A percentile compares a stretch with the other conserved stretches of the same genome.
These are phyloP conservation scores for Botrytis sinoallii DNA, from an alignment of 2,329 filamentous ascomycete species.

Conservation along the genomic window DNA sequence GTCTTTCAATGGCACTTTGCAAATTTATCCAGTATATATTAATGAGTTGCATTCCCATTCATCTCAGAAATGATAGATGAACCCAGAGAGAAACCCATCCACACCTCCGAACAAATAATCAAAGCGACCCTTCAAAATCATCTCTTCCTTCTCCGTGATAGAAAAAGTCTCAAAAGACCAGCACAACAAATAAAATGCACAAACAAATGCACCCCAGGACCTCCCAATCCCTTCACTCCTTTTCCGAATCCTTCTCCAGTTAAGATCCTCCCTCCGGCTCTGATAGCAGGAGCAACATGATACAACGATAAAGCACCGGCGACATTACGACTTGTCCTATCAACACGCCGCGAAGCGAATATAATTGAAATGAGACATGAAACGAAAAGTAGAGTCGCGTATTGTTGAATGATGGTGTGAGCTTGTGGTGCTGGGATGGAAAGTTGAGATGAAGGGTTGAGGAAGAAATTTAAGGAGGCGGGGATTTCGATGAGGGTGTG, in stretches of 20 bases:
- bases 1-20: background rate
- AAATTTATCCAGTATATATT: background rate
- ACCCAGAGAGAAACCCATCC: background rate
- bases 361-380: constrained; percentile 39
- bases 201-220: constrained; percentile 31
- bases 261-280: constrained; percentile 31
- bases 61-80: background rate
- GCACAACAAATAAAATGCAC: constrained; percentile 28
- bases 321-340: constrained; percentile 35
- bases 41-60: background rate
- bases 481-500: constrained; percentile 40
- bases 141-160: constrained; percentile 4
- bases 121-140: background rate
- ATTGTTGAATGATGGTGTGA: constrained; percentile 40
- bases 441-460: constrained; percentile 38
- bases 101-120: too few species aligned
- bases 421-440: constrained; percentile 37
- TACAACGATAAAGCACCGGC: constrained; percentile 39
- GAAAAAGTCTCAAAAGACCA: constrained; percentile 12
- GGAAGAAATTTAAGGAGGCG: constrained; percentile 40
- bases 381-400: constrained; percentile 39
- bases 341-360: constrained; percentile 34
- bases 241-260: constrained; percentile 5
- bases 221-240: constrained; percentile 21
- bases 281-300: constrained; percentile 37